A percentile compares a stretch with the other conserved stretches of the same genome.
Conservation (phyloP, 2,329 filamentous ascomycete species). For the Cytospora schulzeri region DNA sequence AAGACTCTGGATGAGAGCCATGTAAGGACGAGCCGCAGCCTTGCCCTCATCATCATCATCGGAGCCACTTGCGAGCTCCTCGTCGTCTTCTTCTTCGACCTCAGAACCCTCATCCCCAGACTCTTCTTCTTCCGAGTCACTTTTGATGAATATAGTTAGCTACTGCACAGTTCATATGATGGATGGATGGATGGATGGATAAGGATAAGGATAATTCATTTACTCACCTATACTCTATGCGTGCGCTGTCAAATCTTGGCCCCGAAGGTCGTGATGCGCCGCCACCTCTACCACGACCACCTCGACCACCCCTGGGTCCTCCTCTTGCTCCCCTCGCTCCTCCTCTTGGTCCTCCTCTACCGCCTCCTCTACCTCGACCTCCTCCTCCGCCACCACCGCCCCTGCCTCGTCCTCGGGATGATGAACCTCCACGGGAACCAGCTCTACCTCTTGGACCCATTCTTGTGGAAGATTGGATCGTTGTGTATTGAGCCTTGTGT, state of each 20-base stretch:
- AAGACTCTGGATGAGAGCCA: slow-evolving; percentile 61
- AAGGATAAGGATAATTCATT: slow-evolving; percentile 12
- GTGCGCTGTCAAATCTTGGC: slow-evolving; percentile 48
- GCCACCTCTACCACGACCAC: slow-evolving; percentile 29
- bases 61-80: slow-evolving; percentile 48
- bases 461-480: neutral
- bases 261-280: slow-evolving; percentile 32
- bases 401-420: slow-evolving; percentile 31
- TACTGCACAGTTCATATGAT: slow-evolving; percentile 20
- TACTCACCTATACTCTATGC: slow-evolving; percentile 37
- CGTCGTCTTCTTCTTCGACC: slow-evolving; percentile 49
- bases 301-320: neutral
- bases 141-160: slow-evolving; percentile 28
- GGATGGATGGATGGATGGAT: too few relatives aligned
- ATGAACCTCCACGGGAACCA: slow-evolving; percentile 36
- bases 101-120: slow-evolving; percentile 45
- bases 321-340: slow-evolving; percentile 29
- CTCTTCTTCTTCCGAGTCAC: slow-evolving; percentile 40
- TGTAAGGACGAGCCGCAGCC: slow-evolving; percentile 52
- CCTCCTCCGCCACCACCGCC: slow-evolving; percentile 32
- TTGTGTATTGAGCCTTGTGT: neutral
- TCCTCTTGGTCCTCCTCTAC: slow-evolving; percentile 32
- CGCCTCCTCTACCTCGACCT: slow-evolving; percentile 34
- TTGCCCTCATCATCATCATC: slow-evolving; percentile 45
- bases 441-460: slow-evolving; percentile 33